A percentile compares a stretch with the other conserved stretches of the same genome.
These are phyloP conservation scores for Fusarium euwallaceae DNA, from an alignment of 2,329 filamentous ascomycete genomes.

Conservation along the genomic window DNA sequence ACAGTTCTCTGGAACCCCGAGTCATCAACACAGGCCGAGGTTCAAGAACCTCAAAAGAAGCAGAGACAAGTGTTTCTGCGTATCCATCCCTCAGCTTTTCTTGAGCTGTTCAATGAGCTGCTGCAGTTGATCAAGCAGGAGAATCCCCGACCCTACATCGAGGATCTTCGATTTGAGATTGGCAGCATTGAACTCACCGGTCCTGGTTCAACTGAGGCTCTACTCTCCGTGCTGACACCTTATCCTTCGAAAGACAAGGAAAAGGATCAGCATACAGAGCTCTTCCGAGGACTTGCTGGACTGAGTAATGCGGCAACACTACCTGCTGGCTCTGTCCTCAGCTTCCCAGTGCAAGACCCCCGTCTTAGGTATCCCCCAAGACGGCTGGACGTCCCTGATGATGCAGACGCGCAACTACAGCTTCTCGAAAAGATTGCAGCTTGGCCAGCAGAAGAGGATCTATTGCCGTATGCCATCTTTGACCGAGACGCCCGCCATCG, in stretches of 20 bases:
- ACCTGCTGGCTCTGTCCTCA: conserved; percentile 76
- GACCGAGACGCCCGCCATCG: conserved; percentile 74
- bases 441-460: conserved; percentile 74
- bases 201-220: conserved; percentile 83
- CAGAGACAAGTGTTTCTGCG: conserved; percentile 73
- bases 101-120: conserved; percentile 76
- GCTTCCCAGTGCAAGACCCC: conserved; percentile 83
- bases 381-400: conserved; percentile 59
- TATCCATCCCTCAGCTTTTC: conserved; percentile 85
- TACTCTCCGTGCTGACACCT: conserved; percentile 76
- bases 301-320: conserved; percentile 78
- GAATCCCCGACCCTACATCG: conserved; percentile 72
- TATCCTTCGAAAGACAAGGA: conserved; percentile 53
- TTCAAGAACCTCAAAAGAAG: conserved; percentile 37
- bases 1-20: conserved; percentile 81
- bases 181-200: conserved; percentile 70
- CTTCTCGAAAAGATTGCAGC: conserved; percentile 72
- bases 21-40: conserved; percentile 44
- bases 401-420: conserved; percentile 51
- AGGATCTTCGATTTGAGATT: conserved; percentile 78
- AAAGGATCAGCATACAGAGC: conserved; percentile 56
- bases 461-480: conserved; percentile 71
- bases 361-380: conserved; percentile 82
- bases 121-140: conserved; percentile 69
- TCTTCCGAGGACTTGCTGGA: conserved; percentile 66